Base-by-base conservation (phyloP, 257 asterid species). In the Leonotis leonurus region DNA sequence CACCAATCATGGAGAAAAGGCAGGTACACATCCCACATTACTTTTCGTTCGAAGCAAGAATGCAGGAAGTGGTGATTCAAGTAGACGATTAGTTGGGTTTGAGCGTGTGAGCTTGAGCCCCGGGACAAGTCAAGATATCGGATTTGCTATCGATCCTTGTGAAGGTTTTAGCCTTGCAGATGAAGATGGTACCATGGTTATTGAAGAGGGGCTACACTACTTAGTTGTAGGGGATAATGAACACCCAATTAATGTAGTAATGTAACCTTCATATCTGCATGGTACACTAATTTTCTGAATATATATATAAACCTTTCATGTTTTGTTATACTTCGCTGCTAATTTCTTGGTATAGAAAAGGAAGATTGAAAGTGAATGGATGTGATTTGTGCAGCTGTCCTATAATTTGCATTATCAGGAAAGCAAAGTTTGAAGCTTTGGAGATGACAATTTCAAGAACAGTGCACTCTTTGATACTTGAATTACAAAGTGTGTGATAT, bases 81-180 rank as follows among this genome's bases (percentile, higher is more conserved):
- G 5, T 22, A 87, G 78, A 60, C 73, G 74, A 5, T 35, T 88
- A 78, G 70, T 85, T 10, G 94, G 84, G 33, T 81, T 83, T 62
- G 27, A 69, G 73, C 76, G 71, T 29, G 77, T 83, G 68, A 67
- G 45, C 17, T 68, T 88, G 74, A 67, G 25, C 36, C 72, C 76
- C 10, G 73, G 82, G 57, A 43, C 67, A 53, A 77, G 18, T 52
- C 43, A 32, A 29, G 79, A 74, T 16, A 14, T 79, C 37, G 66
- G 60, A 8, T 79, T 85, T 48, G 60, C 33, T 33, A 62, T 77
- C 12, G 71, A 69, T 33, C 84, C 88, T 6, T 83, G 95, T 68
- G 74, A 77, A 56, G 82, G 78, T 55, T 25, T 87, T 30, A 80
- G 78, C 56, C 73, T 49, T 67, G 88, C 78, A 55, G 53, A 78